Evolutionary conservation across 2,329 filamentous ascomycete genomes (phyloP), one percentile per base, ranked within the genome.

Genomic region (Xylaria sp.): DNA sequence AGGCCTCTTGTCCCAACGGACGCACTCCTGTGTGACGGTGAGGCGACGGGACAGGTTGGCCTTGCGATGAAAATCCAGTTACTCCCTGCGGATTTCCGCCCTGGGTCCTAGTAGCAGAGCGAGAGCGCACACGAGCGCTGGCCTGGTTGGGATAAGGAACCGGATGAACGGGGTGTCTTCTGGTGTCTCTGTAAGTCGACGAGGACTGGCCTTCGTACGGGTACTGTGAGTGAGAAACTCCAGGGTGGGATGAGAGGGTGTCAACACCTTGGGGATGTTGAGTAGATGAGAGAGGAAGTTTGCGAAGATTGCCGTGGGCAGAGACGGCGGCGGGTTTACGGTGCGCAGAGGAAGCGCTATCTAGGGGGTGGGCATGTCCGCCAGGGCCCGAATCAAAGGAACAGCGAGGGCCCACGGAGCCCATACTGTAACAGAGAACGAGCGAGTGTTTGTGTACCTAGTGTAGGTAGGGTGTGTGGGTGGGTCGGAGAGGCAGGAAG

Each of bases 61-160:
- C 64, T 57, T 63, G 64, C 54, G 63, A 65, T 57, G 62, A 68
- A 60, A 62, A 18, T 50, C 59, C 35, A 19, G 46, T 13, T 10
- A 2, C 37, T 47, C 59, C 63, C 57, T 65, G 61, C 37, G 59
- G 8, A 57, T 59, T 68, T 54, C 70, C 67, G 58, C 70, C 73
- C 59, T 69, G 66, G 54, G 72, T 70, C 59, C 75, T 70, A 49
- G 74, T 71, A 23, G 23, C 23, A 30, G 23, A 30, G 23, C 23
- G 23, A 30, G 73, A 68, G 57, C 73, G 73, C 19, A 73, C 62
- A 39, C 65, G 71, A 51, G 68, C 62, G 55, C 74, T 76, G 39
- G 71, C 65, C 3, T 76, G 74, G 63, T 78, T 75, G 30, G 74
- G 75, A 60, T 77, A 73, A 39, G 68, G 67, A 39, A 67, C 69